Evolutionary conservation across 2,329 filamentous ascomycete genomes (phyloP), one percentile per base, ranked within the genome.

Genomic region (Scedosporium minutisporum): DNA sequence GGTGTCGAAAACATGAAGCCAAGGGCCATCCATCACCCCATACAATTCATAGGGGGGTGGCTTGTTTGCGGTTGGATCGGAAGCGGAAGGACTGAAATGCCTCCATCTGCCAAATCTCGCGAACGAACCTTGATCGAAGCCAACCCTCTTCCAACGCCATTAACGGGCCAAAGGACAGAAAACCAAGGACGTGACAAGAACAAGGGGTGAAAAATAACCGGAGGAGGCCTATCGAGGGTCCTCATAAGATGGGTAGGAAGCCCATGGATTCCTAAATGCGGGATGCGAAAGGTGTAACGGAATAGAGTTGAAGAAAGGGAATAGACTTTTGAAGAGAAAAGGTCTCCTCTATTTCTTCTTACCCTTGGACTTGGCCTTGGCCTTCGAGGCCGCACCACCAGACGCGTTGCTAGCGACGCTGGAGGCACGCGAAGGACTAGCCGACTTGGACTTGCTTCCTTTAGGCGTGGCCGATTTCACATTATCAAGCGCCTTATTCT

Each of bases 401-500:
- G 88, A 89, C 44, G 80, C 82, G 55, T 84, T 90, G 0, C 93
- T 96, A 38, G 85, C 86, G 27, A 97, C 91, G 72, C 95, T 97
- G 4, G 88, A 93, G 16, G 93, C 93, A 66, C 95, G 84, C 23
- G 93, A 97, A 0, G 88, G 89, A 4, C 87, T 82, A 4, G 88
- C 83, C 1, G 92, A 95, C 63, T 84, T 89, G 59, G 85, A 83
- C 74, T 93, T 95, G 76, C 85, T 90, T 63, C 82, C 86, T 61
- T 78, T 80, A 60, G 57, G 2, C 3, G 51, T 55, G 51, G 51
- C 63, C 42, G 83, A 86, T 76, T 97, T 97, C 71, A 96, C 86
- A 57, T 87, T 90, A 68, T 97, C 95, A 58, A 97, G 84, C 61
- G 91, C 87, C 78, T 97, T 97, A 76, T 97, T 96, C 93, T 97